phyloP scores from a whole-genome alignment of 345 rosid genomes.

The Gossypium rotundifolium region DNA sequence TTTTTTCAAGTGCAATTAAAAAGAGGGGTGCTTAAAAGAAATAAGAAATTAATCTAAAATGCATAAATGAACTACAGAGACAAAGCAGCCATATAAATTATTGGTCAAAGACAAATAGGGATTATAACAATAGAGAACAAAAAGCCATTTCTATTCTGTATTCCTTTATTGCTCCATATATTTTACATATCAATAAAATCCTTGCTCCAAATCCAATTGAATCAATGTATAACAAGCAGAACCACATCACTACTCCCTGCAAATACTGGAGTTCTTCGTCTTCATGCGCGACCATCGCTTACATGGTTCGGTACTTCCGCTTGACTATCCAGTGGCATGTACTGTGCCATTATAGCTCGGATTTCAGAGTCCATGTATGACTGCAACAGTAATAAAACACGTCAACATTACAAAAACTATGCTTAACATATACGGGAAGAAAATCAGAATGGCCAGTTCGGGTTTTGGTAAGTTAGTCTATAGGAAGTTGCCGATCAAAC shows the following conservation, averaged over 20 bases:
- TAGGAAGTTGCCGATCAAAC: neutral
- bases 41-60: neutral
- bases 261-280: neutral
- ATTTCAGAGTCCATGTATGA: conserved; percentile 97
- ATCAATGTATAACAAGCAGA: neutral
- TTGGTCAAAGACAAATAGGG: neutral
- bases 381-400: conserved; percentile 33
- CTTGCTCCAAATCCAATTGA: conserved; percentile 12
- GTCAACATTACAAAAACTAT: neutral
- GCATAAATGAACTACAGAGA: neutral
- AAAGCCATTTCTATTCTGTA: conserved; percentile 19
- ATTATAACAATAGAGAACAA: conserved; percentile 11
- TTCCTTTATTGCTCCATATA: conserved; percentile 18
- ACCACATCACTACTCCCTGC: conserved; percentile 1
- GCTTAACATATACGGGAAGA: neutral
- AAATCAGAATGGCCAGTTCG: neutral
- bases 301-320: conserved; percentile 58
- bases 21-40: too few relatives aligned
- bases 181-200: conserved; percentile 11
- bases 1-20: too few relatives aligned
- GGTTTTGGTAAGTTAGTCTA: neutral
- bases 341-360: conserved; percentile 97
- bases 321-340: conserved; percentile 93
- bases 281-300: conserved; percentile 48
- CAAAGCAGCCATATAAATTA: neutral